These are phyloP conservation scores for Hyaloperonospora arabidopsidis DNA, from an alignment of 352 stramenopile species.

Conservation along the genomic window DNA sequence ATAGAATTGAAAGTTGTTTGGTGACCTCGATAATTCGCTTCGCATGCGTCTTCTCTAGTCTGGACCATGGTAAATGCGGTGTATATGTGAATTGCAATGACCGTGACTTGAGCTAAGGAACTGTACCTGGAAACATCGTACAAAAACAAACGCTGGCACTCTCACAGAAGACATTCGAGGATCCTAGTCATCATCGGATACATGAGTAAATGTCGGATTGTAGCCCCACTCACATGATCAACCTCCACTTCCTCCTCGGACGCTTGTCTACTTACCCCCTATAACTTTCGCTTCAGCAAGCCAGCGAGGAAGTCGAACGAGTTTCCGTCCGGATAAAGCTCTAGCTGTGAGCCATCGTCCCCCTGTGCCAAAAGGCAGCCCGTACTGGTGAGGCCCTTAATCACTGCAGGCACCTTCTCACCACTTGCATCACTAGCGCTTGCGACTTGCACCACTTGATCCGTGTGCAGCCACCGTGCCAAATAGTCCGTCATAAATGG, in stretches of 20 bases:
- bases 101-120: constrained; percentile 47
- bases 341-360: constrained; percentile 51
- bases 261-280: constrained; percentile 1
- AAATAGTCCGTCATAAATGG: constrained; percentile 82
- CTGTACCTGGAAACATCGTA: constrained; percentile 60
- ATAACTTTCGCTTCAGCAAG: constrained; percentile 82
- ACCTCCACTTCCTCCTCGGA: neutral
- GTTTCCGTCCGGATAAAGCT: constrained; percentile 87
- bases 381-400: constrained; percentile 72
- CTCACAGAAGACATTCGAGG: constrained; percentile 47
- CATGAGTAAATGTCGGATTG: neutral
- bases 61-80: constrained; percentile 54
- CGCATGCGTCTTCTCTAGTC: constrained; percentile 33
- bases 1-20: neutral
- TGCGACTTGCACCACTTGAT: constrained; percentile 75
- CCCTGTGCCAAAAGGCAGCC: constrained; percentile 71
- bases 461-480: constrained; percentile 76
- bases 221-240: neutral
- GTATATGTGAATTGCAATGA: constrained; percentile 65
- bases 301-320: constrained; percentile 85
- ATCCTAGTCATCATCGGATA: constrained; percentile 1
- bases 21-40: neutral
- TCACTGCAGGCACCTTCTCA: constrained; percentile 42
- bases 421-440: constrained; percentile 39
- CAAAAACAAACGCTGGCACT: constrained; percentile 49